These are phyloP conservation scores for Karstenula rhodostoma DNA, from an alignment of 2,329 filamentous ascomycete genomes.

Conservation along the genomic window DNA sequence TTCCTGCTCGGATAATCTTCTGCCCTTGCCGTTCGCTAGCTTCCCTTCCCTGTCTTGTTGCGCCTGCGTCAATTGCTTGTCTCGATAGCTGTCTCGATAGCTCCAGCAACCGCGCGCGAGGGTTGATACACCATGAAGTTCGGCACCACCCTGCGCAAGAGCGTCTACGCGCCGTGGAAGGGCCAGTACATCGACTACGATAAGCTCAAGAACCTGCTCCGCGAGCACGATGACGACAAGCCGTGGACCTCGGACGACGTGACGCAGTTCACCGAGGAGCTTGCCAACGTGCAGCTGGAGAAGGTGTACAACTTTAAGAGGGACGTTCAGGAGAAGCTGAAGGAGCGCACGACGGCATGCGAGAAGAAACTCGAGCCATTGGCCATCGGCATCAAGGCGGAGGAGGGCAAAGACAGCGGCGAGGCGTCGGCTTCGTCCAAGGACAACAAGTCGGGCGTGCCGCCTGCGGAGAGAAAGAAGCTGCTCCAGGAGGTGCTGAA, in stretches of 20 bases:
- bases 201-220: conserved; percentile 88
- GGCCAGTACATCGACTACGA: conserved; percentile 94
- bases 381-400: conserved; percentile 47
- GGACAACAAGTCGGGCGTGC: conserved; percentile 36
- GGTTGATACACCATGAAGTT: conserved; percentile 77
- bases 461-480: conserved; percentile 54
- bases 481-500: conserved; percentile 75
- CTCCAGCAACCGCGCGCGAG: neutral
- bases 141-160: conserved; percentile 83
- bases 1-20: neutral
- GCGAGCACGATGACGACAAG: conserved; percentile 70
- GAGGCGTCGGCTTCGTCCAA: conserved; percentile 22
- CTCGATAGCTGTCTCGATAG: neutral
- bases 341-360: conserved; percentile 78
- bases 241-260: conserved; percentile 94
- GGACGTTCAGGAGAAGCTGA: conserved; percentile 80
- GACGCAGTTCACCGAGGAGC: conserved; percentile 90
- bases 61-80: neutral
- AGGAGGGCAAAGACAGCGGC: conserved; percentile 32
- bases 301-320: conserved; percentile 93
- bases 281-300: conserved; percentile 92
- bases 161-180: conserved; percentile 87
- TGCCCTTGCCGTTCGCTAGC: conserved; percentile 3
- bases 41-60: neutral
- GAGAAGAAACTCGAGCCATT: conserved; percentile 70